A percentile compares a stretch with the other conserved stretches of the same genome.
phyloP scores from a whole-genome alignment of 2,329 filamentous ascomycete species.

The Calonectria montana region DNA sequence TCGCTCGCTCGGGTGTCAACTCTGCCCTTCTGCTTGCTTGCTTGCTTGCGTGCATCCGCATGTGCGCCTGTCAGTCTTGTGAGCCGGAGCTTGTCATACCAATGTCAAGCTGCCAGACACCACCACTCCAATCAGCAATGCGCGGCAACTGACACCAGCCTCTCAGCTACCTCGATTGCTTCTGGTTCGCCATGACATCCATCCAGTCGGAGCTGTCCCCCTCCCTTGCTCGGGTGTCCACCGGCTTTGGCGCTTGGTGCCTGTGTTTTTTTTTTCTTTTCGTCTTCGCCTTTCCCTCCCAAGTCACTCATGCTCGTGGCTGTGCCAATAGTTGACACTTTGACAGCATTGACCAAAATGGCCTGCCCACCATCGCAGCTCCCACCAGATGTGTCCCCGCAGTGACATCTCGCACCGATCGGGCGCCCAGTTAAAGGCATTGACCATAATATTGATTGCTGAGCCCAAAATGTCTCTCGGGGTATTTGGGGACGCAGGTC shows the following conservation, averaged over 20 bases:
- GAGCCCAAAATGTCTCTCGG: conserved; percentile 14
- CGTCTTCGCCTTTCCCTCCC: neutral
- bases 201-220: conserved; percentile 21
- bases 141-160: conserved; percentile 29
- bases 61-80: neutral
- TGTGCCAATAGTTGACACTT: neutral
- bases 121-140: conserved; percentile 9
- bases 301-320: neutral
- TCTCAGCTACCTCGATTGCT: conserved; percentile 1
- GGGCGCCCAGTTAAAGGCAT: conserved; percentile 4
- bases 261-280: neutral
- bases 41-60: neutral
- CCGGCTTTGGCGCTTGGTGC: conserved; percentile 12
- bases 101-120: conserved; percentile 6
- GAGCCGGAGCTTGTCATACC: conserved; percentile 2
- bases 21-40: neutral
- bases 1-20: neutral
- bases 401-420: conserved; percentile 8
- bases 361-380: neutral
- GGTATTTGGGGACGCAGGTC: conserved; percentile 19
- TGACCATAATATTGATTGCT: conserved; percentile 3
- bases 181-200: neutral
- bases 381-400: neutral
- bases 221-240: conserved; percentile 5
- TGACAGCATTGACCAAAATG: neutral